Evolutionary conservation across 2,329 filamentous ascomycete species (phyloP), one percentile per base, ranked within the genome.

Genomic region (Diaporthe aspalathi): DNA sequence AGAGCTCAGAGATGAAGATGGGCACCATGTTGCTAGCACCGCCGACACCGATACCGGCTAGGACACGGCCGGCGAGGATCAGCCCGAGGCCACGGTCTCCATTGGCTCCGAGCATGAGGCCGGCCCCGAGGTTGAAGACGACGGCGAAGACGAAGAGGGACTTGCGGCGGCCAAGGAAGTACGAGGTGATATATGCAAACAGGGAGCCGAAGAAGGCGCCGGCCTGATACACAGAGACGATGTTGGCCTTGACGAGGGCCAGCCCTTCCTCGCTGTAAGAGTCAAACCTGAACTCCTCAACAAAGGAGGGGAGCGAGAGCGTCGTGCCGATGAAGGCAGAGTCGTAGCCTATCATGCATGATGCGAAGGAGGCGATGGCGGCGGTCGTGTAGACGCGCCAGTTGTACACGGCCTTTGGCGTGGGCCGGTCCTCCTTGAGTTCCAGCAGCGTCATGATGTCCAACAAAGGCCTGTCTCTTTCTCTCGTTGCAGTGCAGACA

Each of bases 141-240:
- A 87, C 68, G 2, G 86, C 82, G 78, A 91, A 92, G 57, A 90
- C 74, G 74, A 90, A 82, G 2, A 95, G 84, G 27, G 89, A 91
- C 78, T 85, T 87, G 76, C 88, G 89, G 27, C 93, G 88, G 35
- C 93, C 93, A 73, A 91, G 83, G 78, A 87, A 93, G 83, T 92
- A 90, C 38, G 88, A 90, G 43, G 89, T 86, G 11, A 84, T 85
- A 75, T 92, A 94, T 70, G 90, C 92, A 72, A 88, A 86, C 50
- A 94, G 82, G n/a, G 91, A 89, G 65, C 93, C 93, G 76, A 95
- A 95, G 83, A 96, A 95, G 72, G 93, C 93, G 72, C 93, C 93
- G 12, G 93, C 93, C 81, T 95, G 93, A 82, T 94, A 95, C 68
- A 92, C 88, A 32, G 91, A 94, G 66, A 94, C 93, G 73, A 95